A percentile compares a stretch with the other conserved stretches of the same genome.
Evolutionary conservation across 2,329 filamentous ascomycete species (phyloP).

Genomic region (Furcasterigmium sp.): DNA sequence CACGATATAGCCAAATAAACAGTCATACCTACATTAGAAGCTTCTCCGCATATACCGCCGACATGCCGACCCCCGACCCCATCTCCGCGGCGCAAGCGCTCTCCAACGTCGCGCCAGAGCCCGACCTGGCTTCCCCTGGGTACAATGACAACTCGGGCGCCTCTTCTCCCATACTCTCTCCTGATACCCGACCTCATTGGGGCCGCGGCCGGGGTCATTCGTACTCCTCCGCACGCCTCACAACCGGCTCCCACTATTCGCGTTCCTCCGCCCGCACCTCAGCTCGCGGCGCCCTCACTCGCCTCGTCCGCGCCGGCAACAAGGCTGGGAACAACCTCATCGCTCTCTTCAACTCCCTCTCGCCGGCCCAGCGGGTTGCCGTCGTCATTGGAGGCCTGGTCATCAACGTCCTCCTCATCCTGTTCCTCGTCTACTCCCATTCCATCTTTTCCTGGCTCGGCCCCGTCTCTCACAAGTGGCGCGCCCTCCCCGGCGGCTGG

Average conservation of each 20-base stretch:
- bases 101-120: conserved; percentile 31
- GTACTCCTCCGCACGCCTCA: conserved; percentile 30
- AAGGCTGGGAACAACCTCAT: conserved; percentile 38
- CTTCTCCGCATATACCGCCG: neutral
- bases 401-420: conserved; percentile 51
- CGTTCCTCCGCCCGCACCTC: conserved; percentile 25
- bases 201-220: conserved; percentile 16
- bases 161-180: conserved; percentile 25
- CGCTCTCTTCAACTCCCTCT: conserved; percentile 49
- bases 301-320: conserved; percentile 33
- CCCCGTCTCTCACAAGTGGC: conserved; percentile 72
- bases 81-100: conserved; percentile 43
- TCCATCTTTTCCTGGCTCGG: conserved; percentile 70
- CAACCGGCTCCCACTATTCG: too few relatives aligned
- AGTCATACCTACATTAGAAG: neutral
- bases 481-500: conserved; percentile 66
- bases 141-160: conserved; percentile 13
- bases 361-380: conserved; percentile 56
- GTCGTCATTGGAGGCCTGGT: conserved; percentile 45
- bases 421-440: conserved; percentile 75
- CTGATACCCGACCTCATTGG: conserved; percentile 41
- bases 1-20: neutral
- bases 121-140: conserved; percentile 17
- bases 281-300: conserved; percentile 23
- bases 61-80: conserved; percentile 46